Evolutionary conservation across 2,329 filamentous ascomycete species (phyloP).

Genomic region (Cordyceps cicadae): DNA sequence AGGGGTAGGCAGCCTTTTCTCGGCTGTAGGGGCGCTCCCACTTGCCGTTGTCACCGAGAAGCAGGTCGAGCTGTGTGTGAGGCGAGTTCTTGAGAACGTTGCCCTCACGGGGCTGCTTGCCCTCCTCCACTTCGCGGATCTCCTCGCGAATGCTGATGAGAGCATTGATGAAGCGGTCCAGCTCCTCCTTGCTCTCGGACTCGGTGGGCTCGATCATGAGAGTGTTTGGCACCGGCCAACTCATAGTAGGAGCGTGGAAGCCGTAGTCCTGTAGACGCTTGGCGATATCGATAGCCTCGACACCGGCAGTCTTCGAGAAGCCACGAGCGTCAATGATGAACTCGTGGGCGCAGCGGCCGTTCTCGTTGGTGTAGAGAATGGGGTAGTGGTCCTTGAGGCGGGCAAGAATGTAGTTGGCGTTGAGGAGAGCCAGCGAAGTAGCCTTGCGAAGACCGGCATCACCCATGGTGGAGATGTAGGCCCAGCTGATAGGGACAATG

Average conservation of each 20-base stretch:
- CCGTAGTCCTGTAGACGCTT: conserved; percentile 96
- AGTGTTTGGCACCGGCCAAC: conserved; percentile 88
- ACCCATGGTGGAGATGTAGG: conserved; percentile 93
- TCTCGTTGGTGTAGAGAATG: conserved; percentile 87
- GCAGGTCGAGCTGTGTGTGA: conserved; percentile 74
- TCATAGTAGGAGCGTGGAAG: conserved; percentile 97
- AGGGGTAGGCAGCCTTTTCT: conserved; percentile 78
- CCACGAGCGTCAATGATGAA: conserved; percentile 87
- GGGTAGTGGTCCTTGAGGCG: conserved; percentile 78
- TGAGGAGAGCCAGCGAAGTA: conserved; percentile 86
- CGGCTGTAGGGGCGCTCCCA: conserved; percentile 80
- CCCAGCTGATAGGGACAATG: conserved; percentile 90
- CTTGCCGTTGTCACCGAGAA: conserved; percentile 48
- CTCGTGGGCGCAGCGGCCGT: conserved; percentile 88
- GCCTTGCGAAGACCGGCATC: conserved; percentile 71
- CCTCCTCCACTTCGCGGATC: conserved; percentile 75
- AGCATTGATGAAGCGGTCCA: conserved; percentile 88
- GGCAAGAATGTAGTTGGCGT: conserved; percentile 93
- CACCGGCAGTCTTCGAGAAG: conserved; percentile 72
- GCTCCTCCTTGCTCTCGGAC: conserved; percentile 82
- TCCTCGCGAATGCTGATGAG: conserved; percentile 79
- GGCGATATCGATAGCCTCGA: conserved; percentile 91
- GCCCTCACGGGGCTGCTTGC: conserved; percentile 61
- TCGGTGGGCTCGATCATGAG: conserved; percentile 98
- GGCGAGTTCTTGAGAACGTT: conserved; percentile 89